Conservation (phyloP, 2,329 filamentous ascomycete species). For the Aphanoascus verrucosus region DNA sequence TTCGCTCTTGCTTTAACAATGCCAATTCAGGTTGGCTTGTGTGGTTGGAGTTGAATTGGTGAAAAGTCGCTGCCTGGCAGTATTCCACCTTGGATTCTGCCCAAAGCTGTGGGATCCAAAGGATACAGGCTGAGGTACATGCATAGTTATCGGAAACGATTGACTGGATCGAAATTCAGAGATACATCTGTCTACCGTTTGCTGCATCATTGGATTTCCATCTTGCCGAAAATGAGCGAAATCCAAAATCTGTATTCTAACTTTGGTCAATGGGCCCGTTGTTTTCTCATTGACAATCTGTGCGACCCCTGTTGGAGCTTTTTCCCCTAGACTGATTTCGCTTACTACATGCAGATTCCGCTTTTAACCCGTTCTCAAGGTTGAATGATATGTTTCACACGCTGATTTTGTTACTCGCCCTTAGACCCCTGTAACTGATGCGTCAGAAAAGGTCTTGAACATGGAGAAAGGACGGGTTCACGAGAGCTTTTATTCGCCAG, state of each 20-base stretch:
- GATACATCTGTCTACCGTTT: too few relatives aligned
- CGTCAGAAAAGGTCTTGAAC: not conserved
- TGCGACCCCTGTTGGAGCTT: too few relatives aligned
- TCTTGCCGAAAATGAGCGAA: too few relatives aligned
- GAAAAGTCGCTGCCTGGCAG: not conserved
- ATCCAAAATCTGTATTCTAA: too few relatives aligned
- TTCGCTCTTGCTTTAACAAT: not conserved
- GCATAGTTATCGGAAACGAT: not conserved
- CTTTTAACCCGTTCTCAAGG: too few relatives aligned
- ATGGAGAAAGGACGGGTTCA: not conserved
- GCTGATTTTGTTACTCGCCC: not conserved
- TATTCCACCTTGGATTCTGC: conserved; percentile 9
- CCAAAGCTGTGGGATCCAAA: conserved; percentile 14
- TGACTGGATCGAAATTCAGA: too few relatives aligned
- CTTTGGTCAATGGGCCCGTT: too few relatives aligned
- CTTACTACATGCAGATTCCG: too few relatives aligned
- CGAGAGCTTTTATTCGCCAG: not conserved
- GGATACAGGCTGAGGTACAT: conserved; percentile 20
- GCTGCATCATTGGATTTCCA: too few relatives aligned
- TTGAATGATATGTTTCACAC: not conserved
- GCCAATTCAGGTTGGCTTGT: conserved; percentile 1
- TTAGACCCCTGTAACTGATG: not conserved
- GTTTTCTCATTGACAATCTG: too few relatives aligned
- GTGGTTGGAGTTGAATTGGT: not conserved
- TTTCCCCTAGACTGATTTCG: too few relatives aligned